Conservation (phyloP, 257 asterid species). For the Capsicum pubescens region DNA sequence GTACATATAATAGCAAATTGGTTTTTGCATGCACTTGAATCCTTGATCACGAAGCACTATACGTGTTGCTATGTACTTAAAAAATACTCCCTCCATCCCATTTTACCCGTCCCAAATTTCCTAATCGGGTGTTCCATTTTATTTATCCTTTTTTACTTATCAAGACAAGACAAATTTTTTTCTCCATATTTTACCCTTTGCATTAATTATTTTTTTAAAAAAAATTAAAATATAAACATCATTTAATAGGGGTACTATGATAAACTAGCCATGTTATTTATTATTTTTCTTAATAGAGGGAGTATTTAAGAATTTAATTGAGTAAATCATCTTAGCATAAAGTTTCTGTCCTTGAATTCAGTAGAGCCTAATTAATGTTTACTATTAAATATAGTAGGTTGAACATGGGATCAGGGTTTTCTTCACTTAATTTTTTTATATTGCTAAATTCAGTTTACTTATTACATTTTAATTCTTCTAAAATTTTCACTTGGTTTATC, state of each 20-base stretch:
- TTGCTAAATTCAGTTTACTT: background rate
- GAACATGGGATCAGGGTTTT: constrained; percentile 32
- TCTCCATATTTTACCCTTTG: too few relatives aligned
- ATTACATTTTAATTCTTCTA: background rate
- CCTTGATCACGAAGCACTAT: background rate
- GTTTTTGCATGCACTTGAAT: background rate
- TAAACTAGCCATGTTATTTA: too few relatives aligned
- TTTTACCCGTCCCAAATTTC: too few relatives aligned
- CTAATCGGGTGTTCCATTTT: too few relatives aligned
- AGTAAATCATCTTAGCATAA: background rate
- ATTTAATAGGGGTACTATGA: too few relatives aligned
- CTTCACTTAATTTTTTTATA: background rate
- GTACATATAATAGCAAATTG: background rate
- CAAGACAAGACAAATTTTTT: too few relatives aligned
- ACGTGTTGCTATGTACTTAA: background rate
- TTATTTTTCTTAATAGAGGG: too few relatives aligned
- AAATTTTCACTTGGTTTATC: background rate
- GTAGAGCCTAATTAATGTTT: background rate
- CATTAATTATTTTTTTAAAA: too few relatives aligned
- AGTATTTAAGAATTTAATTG: background rate
- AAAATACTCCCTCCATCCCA: too few relatives aligned
- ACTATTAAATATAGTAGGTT: too few relatives aligned
- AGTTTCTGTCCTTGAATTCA: constrained; percentile 9
- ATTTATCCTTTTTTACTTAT: too few relatives aligned
- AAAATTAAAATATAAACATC: too few relatives aligned